Evolutionary conservation across 768 basidiomycete genomes (phyloP).

Genomic region (Steccherinum ochraceum): DNA sequence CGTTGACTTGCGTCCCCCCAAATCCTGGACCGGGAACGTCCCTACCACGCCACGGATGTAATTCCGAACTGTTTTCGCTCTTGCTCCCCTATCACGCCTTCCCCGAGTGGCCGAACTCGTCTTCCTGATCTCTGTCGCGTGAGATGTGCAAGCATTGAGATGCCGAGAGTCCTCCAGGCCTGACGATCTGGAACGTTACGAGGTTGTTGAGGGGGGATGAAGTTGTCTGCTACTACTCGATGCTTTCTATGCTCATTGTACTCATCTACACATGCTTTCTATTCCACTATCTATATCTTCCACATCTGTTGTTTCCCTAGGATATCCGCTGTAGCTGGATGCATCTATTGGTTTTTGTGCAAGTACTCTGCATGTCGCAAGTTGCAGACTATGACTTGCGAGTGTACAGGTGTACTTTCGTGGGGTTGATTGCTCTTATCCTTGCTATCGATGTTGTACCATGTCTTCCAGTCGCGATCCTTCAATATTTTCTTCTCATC

Average conservation of each 20-base stretch:
- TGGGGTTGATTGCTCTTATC: no score
- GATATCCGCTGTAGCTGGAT: not conserved
- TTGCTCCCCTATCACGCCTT: no score
- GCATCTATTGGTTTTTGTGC: not conserved
- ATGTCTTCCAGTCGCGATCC: no score
- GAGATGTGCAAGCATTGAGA: no score
- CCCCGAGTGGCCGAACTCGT: no score
- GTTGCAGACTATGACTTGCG: not conserved
- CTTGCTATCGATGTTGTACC: not conserved
- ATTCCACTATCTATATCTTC: not conserved
- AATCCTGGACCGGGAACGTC: constrained; percentile 53
- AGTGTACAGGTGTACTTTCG: not conserved
- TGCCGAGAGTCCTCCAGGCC: not conserved
- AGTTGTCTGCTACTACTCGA: not conserved
- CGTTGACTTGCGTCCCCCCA: constrained; percentile 72
- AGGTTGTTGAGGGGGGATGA: not conserved
- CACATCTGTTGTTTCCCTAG: not conserved
- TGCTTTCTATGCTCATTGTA: not conserved
- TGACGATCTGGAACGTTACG: not conserved
- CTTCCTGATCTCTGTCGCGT: no score
- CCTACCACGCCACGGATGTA: not conserved
- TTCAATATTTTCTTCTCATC: no score
- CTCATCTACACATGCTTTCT: not conserved
- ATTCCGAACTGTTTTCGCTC: not conserved
- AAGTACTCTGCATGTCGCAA: no score